Evolutionary conservation across 1,284 basidiomycete genomes (phyloP), one percentile per base, ranked within the genome.

Genomic region (Cryptococcus wingfieldii): DNA sequence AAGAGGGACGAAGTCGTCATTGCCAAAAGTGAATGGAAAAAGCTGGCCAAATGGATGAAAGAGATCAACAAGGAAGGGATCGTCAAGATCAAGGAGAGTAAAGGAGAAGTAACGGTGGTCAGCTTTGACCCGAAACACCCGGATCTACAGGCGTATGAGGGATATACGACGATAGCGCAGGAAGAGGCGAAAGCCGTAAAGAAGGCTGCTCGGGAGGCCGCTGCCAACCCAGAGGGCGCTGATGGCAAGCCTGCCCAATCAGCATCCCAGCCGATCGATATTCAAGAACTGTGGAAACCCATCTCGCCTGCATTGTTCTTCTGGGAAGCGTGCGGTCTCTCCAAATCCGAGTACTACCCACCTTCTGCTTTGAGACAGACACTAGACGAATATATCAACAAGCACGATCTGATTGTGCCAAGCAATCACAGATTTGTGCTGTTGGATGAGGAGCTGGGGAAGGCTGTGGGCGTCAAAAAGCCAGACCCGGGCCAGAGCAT

Each of bases 241-340:
- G 82, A 43, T 18, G 39, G 37, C 42, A 18, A 38, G 28, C 13
- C 47, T 6, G 12, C n/a, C 18, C 18, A 25, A 6, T 38, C 31
- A 31, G 18, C 31, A 13, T n/a, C 12, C 2, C 68, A 69, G 39
- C 66, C 68, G 49, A 65, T 77, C 16, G 59, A 58, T 5, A 74
- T 91, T 41, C 81, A 74, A 44, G 88, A 90, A 70, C 66, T 88
- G 18, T 90, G 85, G 86, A 90, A 87, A 64, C 88, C 90, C 3
- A 80, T 84, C 64, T 79, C 80, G 38, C 63, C 69, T 5, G 83
- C 80, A 5, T 70, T 83, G 1, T 75, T 71, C 2, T 81, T 90
- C 58, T 89, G 90, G 72, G 81, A 84, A 50, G 82, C 65, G 7
- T 69, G 69, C 72, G 49, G 81, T 80, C 53, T 84, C 78, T 61